Percentiles rank a stretch among this genome's conserved stretches.
Conservation (phyloP, 257 asterid species). For the Przewalskia tangutica region DNA sequence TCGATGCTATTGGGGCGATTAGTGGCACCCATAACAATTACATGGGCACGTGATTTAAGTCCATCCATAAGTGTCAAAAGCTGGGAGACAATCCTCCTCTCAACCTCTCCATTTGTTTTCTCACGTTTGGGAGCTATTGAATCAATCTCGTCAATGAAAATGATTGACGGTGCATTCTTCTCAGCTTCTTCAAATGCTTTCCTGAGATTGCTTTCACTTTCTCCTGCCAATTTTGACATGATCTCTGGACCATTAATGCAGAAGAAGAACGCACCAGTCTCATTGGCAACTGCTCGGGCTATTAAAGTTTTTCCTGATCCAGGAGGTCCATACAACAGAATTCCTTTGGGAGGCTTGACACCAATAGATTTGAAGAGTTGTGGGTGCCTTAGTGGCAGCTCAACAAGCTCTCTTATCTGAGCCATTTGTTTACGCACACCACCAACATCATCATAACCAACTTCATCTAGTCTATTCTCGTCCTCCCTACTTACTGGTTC, state of each 20-base stretch:
- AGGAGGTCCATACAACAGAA: slow-evolving; percentile 77
- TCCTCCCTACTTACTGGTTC: slow-evolving; percentile 76
- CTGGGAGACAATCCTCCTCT: slow-evolving; percentile 94
- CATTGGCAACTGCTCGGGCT: slow-evolving; percentile 90
- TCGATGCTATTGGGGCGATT: slow-evolving; percentile 92
- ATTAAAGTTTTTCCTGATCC: slow-evolving; percentile 89
- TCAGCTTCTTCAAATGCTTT: slow-evolving; percentile 95
- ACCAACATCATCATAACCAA: slow-evolving; percentile 87
- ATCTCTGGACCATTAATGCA: slow-evolving; percentile 85
- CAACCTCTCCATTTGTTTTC: slow-evolving; percentile 87
- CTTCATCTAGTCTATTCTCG: slow-evolving; percentile 64
- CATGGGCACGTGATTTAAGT: slow-evolving; percentile 80
- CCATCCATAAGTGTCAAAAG: slow-evolving; percentile 94
- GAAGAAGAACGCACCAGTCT: slow-evolving; percentile 91
- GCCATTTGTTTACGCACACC: slow-evolving; percentile 96
- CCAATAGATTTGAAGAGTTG: slow-evolving; percentile 86
- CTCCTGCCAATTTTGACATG: slow-evolving; percentile 91
- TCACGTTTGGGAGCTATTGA: slow-evolving; percentile 92
- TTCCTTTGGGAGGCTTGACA: slow-evolving; percentile 85
- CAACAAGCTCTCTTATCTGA: slow-evolving; percentile 80
- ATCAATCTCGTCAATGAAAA: slow-evolving; percentile 79
- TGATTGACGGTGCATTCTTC: slow-evolving; percentile 87
- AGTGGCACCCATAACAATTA: slow-evolving; percentile 85
- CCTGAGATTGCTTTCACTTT: slow-evolving; percentile 87
- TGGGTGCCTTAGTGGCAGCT: slow-evolving; percentile 77